A percentile compares a stretch with the other conserved stretches of the same genome.
Conservation (phyloP, 441 rosid species). For the Brassica balearica region DNA sequence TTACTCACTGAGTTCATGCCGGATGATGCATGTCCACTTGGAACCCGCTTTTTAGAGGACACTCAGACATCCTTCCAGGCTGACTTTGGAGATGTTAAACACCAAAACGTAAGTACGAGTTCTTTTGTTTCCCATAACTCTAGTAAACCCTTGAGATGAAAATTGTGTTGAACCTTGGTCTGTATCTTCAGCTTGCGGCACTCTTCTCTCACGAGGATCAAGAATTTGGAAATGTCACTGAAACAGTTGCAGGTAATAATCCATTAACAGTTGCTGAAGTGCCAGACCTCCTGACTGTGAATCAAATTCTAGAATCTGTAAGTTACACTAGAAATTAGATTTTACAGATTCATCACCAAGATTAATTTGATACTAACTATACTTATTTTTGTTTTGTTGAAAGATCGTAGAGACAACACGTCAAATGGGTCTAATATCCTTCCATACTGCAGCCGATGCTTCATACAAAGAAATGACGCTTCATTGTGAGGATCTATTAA, state of each 20-base stretch:
- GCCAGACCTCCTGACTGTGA: constrained; percentile 31
- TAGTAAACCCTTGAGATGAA: constrained; percentile 4
- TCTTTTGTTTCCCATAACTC: no score
- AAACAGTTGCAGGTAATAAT: constrained; percentile 14
- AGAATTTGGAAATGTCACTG: constrained; percentile 38
- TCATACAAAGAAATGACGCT: constrained; percentile 47
- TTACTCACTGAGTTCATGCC: constrained; percentile 76
- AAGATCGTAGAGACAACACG: constrained; percentile 46
- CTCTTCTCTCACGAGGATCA: constrained; percentile 41
- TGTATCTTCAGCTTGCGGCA: constrained; percentile 25
- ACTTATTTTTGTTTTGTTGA: constrained; percentile 7
- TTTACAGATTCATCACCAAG: constrained; percentile 1
- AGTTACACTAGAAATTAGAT: constrained; percentile 18
- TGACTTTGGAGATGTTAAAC: constrained; percentile 46
- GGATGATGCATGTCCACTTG: constrained; percentile 83
- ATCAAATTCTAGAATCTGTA: constrained; percentile 50
- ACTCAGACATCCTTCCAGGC: constrained; percentile 51
- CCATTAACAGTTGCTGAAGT: constrained; percentile 20
- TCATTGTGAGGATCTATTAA: constrained; percentile 39
- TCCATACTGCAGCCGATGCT: constrained; percentile 43
- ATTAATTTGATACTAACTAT: constrained; percentile 10
- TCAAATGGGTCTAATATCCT: constrained; percentile 44
- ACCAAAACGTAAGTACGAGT: constrained; percentile 32
- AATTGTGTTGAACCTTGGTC: constrained; percentile 25
- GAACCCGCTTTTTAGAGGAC: constrained; percentile 62